Evolutionary conservation across 176 grass and related monocot species (phyloP), one percentile per base, ranked within the genome.

Genomic region (Aegilops longissima): DNA sequence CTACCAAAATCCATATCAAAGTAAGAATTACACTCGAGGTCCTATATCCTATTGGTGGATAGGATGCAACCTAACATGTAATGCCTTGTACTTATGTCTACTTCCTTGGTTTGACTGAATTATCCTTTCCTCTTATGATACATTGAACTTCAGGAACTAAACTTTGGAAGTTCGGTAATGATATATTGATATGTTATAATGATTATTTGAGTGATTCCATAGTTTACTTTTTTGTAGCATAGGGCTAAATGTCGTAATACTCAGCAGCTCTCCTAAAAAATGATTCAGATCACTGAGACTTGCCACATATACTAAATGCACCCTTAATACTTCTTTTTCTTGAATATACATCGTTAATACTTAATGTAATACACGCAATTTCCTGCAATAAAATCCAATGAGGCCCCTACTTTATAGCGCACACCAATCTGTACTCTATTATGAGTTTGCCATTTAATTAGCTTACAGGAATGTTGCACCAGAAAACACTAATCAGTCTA

Each of bases 31-130:
- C 29, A 54, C 29, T 71, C 0, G 1, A 84, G 27, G 8, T 52
- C 23, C 34, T 73, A 13, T 49, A 5, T 52, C 23, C 34, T 73
- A 13, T 49, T 11, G n/a, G n/a, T 88, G 30, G 66, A 73, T 54
- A 65, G 49, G 70, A 58, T 31, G 52, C 39, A 38, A 51, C 58
- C 24, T 80, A 73, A 76, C 12, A 39, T 72, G 30, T 20, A 44
- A 44, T 78, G 8, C 29, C 14, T 45, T 13, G n/a, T 65, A 12
- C 59, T 65, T 80, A 12, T 52, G 29, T 51, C 29, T 4, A 45
- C 27, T 68, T 68, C 42, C 80, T 69, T 82, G 18, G 27, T 82
- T 51, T 70, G 44, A 44, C 51, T 82, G 44, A 82, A 70, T 56
- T 56, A 24, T 82, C 20, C 11, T 70, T 69, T 69, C 66, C 21